A percentile compares a stretch with the other conserved stretches of the same genome.
phyloP scores from a whole-genome alignment of 345 rosid genomes.

The Microcos paniculata region DNA sequence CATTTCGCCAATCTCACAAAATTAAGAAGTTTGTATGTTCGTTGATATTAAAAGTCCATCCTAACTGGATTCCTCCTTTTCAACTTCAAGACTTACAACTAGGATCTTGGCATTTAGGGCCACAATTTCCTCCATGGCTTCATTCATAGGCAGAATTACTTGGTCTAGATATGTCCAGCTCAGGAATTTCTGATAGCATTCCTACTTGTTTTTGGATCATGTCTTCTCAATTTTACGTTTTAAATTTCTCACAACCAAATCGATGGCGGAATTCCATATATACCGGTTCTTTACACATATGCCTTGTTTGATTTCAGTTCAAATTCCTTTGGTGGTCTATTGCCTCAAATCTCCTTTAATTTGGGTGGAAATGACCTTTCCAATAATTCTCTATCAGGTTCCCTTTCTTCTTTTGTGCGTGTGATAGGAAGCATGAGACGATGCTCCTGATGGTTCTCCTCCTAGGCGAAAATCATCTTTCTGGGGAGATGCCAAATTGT shows the following conservation, averaged over 20 bases:
- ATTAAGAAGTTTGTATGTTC: neutral
- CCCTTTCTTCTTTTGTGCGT: slow-evolving; percentile 31
- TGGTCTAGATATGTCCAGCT: slow-evolving; percentile 30
- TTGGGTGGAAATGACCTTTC: slow-evolving; percentile 34
- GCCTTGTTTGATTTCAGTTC: slow-evolving; percentile 35
- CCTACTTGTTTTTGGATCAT: slow-evolving; percentile 36
- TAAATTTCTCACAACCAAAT: slow-evolving; percentile 44
- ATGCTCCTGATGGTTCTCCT: slow-evolving; percentile 19
- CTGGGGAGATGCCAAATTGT: slow-evolving; percentile 38
- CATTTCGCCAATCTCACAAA: neutral
- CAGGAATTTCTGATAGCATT: slow-evolving; percentile 44
- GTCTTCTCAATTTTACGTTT: slow-evolving; percentile 29
- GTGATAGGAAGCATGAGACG: slow-evolving; percentile 26
- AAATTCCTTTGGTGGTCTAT: slow-evolving; percentile 41
- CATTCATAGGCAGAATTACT: slow-evolving; percentile 39
- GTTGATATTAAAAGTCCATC: neutral
- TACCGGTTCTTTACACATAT: slow-evolving; percentile 25
- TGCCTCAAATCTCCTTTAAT: slow-evolving; percentile 46
- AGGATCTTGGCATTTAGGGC: neutral
- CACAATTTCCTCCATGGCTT: slow-evolving; percentile 12
- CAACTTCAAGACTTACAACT: neutral
- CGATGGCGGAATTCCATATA: slow-evolving; percentile 34
- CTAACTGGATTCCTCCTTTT: neutral
- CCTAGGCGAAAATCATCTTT: slow-evolving; percentile 28
- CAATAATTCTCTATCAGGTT: slow-evolving; percentile 47